A percentile compares a stretch with the other conserved stretches of the same genome.
phyloP scores from a whole-genome alignment of 257 asterid species.

The Lavandula angustifolia region DNA sequence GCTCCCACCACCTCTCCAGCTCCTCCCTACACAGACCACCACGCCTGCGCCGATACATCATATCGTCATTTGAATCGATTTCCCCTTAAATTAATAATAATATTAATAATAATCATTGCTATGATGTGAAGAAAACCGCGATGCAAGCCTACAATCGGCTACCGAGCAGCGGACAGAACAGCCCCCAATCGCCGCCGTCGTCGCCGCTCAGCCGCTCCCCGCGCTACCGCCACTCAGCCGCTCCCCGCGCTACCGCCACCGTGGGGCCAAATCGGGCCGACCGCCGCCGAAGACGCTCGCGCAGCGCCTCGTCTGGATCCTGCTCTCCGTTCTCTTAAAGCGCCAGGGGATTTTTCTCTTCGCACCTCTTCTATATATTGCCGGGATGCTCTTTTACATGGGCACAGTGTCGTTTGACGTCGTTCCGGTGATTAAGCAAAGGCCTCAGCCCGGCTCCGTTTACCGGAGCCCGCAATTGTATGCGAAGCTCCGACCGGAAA shows the following conservation, averaged over 20 bases:
- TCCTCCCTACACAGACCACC: conserved; percentile 18
- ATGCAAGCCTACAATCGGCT: conserved; percentile 95
- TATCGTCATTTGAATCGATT: conserved; percentile 23
- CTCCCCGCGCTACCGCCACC: conserved; percentile 71
- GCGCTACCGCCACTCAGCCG: conserved; percentile 62
- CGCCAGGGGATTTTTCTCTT: conserved; percentile 88
- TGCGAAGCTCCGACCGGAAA: conserved; percentile 62
- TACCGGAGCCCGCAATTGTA: conserved; percentile 89
- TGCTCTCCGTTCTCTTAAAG: conserved; percentile 67
- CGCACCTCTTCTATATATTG: conserved; percentile 81
- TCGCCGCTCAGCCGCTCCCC: conserved; percentile 94
- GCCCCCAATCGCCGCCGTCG: conserved; percentile 88
- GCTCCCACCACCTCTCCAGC: conserved; percentile 39
- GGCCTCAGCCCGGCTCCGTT: conserved; percentile 76
- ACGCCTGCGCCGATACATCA: conserved; percentile 29
- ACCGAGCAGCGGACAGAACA: conserved; percentile 89
- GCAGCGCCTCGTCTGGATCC: conserved; percentile 66
- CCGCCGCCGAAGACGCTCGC: conserved; percentile 54
- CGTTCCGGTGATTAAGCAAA: conserved; percentile 53
- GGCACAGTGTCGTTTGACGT: conserved; percentile 92
- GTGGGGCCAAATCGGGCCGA: conserved; percentile 49
- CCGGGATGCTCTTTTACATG: conserved; percentile 89
- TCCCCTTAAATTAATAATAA: not conserved
- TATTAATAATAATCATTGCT: conserved; percentile 25
- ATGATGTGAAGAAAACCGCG: conserved; percentile 59